These are phyloP conservation scores for Centrapalus pauciflorus DNA, from an alignment of 129 eudicot genomes.

Conservation along the genomic window DNA sequence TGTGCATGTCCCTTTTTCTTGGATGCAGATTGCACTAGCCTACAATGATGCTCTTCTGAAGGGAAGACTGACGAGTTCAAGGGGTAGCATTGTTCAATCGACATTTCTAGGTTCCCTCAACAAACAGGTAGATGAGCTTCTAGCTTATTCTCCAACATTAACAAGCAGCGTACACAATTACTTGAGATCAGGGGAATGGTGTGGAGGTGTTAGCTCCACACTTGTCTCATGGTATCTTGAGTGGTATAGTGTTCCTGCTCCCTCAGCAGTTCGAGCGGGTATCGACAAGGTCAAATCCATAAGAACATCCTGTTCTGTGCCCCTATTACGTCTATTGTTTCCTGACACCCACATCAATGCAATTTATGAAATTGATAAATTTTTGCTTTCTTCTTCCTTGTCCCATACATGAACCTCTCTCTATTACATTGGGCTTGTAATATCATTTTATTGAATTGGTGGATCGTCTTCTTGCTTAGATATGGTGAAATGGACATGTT, in stretches of 20 bases:
- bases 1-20: background rate
- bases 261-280: conserved; percentile 39
- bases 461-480: no score
- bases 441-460: no score
- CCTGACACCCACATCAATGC: conserved; percentile 66
- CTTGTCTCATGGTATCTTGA: conserved; percentile 82
- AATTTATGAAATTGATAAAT: conserved; percentile 43
- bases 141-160: conserved; percentile 32
- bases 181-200: conserved; percentile 54
- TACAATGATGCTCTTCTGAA: conserved; percentile 71
- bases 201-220: conserved; percentile 25
- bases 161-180: conserved; percentile 34
- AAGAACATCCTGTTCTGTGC: conserved; percentile 33
- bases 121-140: conserved; percentile 67
- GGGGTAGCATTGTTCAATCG: conserved; percentile 76
- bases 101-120: conserved; percentile 71
- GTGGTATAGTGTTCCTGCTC: conserved; percentile 76
- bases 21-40: conserved; percentile 75
- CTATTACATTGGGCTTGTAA: no score
- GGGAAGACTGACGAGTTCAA: conserved; percentile 48
- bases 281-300: conserved; percentile 35
- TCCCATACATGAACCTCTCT: conserved; percentile 7
- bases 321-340: conserved; percentile 58
- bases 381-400: conserved; percentile 20
- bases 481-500: no score